These are phyloP conservation scores for Eucalyptus albens DNA, from an alignment of 345 rosid species.

Conservation along the genomic window DNA sequence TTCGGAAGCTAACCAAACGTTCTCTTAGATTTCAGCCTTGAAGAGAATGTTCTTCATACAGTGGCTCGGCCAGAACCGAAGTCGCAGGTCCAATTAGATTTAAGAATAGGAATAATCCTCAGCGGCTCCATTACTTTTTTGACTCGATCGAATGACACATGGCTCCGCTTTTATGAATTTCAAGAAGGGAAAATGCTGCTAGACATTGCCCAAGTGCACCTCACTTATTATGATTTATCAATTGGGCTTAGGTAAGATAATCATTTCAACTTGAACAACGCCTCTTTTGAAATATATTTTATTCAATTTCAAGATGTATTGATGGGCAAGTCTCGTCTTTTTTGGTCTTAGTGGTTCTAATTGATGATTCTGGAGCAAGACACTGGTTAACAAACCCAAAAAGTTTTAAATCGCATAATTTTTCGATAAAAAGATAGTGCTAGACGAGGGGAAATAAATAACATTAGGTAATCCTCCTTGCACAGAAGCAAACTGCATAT, in stretches of 20 bases:
- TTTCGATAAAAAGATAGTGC: neutral
- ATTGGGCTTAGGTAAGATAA: neutral
- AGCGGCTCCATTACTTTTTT: neutral
- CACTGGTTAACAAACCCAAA: neutral
- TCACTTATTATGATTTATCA: neutral
- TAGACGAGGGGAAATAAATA: neutral
- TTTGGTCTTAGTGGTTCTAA: neutral
- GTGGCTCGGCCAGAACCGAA: neutral
- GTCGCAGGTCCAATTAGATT: neutral
- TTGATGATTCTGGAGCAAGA: neutral
- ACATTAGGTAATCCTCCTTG: neutral
- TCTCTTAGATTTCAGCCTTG: neutral
- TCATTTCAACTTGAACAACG: neutral
- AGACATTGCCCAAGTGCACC: neutral
- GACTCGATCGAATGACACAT: neutral
- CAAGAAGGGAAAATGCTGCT: neutral
- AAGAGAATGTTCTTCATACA: neutral
- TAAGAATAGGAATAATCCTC: neutral
- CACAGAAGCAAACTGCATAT: neutral
- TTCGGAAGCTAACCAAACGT: accelerated
- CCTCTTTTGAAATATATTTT: neutral
- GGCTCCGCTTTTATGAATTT: neutral
- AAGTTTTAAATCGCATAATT: neutral
- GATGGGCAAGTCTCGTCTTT: neutral
- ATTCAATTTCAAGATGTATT: neutral